Conservation (phyloP, 2,329 filamentous ascomycete species). For the Penicillium sp. region DNA sequence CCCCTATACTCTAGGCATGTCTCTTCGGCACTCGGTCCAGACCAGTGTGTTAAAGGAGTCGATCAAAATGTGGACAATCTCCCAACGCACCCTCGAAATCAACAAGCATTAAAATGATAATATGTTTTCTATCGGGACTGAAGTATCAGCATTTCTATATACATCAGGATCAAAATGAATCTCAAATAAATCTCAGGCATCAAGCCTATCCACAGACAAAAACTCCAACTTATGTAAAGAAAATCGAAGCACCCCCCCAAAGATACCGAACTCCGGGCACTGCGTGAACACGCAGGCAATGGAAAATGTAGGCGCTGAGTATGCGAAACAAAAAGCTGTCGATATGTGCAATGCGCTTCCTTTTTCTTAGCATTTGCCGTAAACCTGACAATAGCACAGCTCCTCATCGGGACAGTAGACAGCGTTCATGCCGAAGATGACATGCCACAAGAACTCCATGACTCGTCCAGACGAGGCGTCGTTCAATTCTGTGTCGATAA, state of each 20-base stretch:
- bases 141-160: neutral
- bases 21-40: too few species aligned
- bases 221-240: slow-evolving; percentile 6
- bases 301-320: neutral
- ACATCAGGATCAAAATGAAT: neutral
- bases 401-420: slow-evolving; percentile 39
- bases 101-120: neutral
- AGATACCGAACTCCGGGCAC: neutral
- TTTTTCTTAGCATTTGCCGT: slow-evolving; percentile 31
- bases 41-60: too few species aligned
- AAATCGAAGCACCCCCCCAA: neutral
- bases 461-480: slow-evolving; percentile 59
- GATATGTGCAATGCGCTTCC: neutral
- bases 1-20: too few species aligned
- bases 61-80: neutral
- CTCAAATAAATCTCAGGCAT: neutral
- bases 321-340: neutral
- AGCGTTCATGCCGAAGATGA: slow-evolving; percentile 47
- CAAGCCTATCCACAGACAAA: neutral
- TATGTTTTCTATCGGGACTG: neutral
- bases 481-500: slow-evolving; percentile 54
- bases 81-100: too few species aligned
- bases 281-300: neutral
- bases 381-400: slow-evolving; percentile 38
- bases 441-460: slow-evolving; percentile 66